Percentiles rank a stretch among this genome's conserved stretches.
Conservation (phyloP, 2,329 filamentous ascomycete genomes). For the Cadophora luteo-olivacea region DNA sequence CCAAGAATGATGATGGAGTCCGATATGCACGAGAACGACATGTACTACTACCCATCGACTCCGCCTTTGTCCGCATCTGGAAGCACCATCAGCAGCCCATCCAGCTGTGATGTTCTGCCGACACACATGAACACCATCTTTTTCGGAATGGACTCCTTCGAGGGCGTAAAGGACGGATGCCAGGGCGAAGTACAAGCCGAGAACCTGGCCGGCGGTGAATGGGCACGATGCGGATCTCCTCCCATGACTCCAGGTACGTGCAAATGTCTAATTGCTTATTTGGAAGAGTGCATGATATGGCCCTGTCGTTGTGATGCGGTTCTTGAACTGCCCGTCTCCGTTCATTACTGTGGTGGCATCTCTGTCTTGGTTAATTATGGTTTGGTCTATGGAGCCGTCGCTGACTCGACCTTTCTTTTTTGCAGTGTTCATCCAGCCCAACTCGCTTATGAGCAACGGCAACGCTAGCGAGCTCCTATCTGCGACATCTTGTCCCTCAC, state of each 20-base stretch:
- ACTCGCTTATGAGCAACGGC: slow-evolving; percentile 65
- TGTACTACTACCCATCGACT: slow-evolving; percentile 80
- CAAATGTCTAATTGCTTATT: neutral
- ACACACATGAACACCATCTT: slow-evolving; percentile 86
- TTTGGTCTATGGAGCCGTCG: slow-evolving; percentile 17
- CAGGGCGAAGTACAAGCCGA: slow-evolving; percentile 75
- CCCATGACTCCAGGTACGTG: slow-evolving; percentile 89
- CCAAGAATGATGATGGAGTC: slow-evolving; percentile 74
- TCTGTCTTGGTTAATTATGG: slow-evolving; percentile 19
- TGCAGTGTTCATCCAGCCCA: slow-evolving; percentile 70
- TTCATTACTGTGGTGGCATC: neutral
- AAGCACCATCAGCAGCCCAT: slow-evolving; percentile 86
- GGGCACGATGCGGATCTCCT: slow-evolving; percentile 79
- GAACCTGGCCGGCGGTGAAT: slow-evolving; percentile 75
- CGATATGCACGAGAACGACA: slow-evolving; percentile 67
- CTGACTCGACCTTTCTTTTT: slow-evolving; percentile 28
- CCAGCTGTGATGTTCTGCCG: slow-evolving; percentile 75
- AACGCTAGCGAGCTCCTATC: slow-evolving; percentile 74
- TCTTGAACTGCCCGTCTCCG: neutral
- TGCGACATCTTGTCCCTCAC: slow-evolving; percentile 77
- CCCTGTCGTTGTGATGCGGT: neutral
- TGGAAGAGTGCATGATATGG: neutral
- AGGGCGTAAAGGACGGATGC: slow-evolving; percentile 73
- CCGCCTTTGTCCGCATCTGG: slow-evolving; percentile 85
- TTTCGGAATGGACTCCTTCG: slow-evolving; percentile 71